A percentile compares a stretch with the other conserved stretches of the same genome.
Conservation (phyloP, 1,139 yeast genomes). For the Suhomyces chickasaworum region DNA sequence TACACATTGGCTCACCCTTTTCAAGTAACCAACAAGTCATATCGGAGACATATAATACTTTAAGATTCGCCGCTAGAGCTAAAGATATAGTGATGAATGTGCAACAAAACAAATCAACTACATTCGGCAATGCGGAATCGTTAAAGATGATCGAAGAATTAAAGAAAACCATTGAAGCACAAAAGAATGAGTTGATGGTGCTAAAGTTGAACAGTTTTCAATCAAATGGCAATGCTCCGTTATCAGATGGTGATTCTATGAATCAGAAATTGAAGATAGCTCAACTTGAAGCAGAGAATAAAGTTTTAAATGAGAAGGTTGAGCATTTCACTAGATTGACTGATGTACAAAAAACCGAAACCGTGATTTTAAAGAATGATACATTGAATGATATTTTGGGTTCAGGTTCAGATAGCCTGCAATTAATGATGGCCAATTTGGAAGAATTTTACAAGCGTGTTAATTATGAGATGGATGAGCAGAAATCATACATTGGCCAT, state of each 20-base stretch:
- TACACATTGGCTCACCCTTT: constrained; percentile 54
- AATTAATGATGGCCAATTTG: constrained; percentile 45
- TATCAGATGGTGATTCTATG: neutral
- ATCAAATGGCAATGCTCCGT: neutral
- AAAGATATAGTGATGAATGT: constrained; percentile 78
- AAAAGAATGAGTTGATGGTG: constrained; percentile 41
- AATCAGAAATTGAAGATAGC: constrained; percentile 24
- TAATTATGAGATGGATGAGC: constrained; percentile 58
- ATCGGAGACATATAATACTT: constrained; percentile 82
- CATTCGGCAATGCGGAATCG: constrained; percentile 41
- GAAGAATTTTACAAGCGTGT: constrained; percentile 51
- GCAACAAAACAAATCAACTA: constrained; percentile 48
- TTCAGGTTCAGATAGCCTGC: constrained; percentile 38
- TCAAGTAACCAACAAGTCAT: constrained; percentile 45
- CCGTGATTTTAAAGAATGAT: constrained; percentile 55
- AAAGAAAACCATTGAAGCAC: constrained; percentile 46
- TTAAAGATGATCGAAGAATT: constrained; percentile 50
- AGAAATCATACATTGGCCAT: constrained; percentile 61
- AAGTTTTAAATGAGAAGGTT: constrained; percentile 61
- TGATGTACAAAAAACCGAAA: constrained; percentile 59
- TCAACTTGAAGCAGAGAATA: constrained; percentile 62
- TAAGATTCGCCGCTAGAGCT: constrained; percentile 92
- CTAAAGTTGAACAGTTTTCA: constrained; percentile 21
- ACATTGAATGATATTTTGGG: constrained; percentile 53
- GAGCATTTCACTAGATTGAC: constrained; percentile 67